Evolutionary conservation across 805 yeast genomes (phyloP).

Genomic region (Ogataea dorogensis): DNA sequence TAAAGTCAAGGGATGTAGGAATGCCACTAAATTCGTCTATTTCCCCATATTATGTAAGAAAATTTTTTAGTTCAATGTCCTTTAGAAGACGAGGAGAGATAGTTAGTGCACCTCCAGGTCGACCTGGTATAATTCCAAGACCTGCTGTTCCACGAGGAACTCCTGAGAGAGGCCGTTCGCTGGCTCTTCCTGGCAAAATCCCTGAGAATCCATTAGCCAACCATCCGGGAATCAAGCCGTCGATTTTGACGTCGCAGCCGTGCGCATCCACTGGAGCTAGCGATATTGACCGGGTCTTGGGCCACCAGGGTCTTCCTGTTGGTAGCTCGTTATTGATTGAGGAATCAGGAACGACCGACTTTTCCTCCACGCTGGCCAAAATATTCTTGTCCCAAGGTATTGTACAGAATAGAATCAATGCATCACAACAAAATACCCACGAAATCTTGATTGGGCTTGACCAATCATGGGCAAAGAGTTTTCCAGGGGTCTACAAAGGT

Average conservation of each 20-base stretch:
- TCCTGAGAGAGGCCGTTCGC: background rate
- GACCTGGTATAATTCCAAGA: constrained; percentile 14
- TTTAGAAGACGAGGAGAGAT: constrained; percentile 59
- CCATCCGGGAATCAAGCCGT: constrained; percentile 72
- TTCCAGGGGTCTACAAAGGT: constrained; percentile 79
- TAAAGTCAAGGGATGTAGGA: no score
- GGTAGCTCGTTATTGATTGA: constrained; percentile 71
- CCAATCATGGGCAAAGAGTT: constrained; percentile 58
- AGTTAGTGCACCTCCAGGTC: constrained; percentile 21
- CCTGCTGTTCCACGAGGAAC: constrained; percentile 6
- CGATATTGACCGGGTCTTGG: constrained; percentile 70
- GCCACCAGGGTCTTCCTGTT: constrained; percentile 83
- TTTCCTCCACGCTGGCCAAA: constrained; percentile 66
- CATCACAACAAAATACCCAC: constrained; percentile 48
- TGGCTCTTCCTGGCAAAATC: background rate
- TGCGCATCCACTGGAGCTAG: constrained; percentile 77
- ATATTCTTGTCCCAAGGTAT: constrained; percentile 77
- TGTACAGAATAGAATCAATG: constrained; percentile 54
- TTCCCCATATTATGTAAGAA: constrained; percentile 6
- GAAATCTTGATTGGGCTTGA: constrained; percentile 62
- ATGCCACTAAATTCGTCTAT: no score
- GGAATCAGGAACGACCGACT: constrained; percentile 88
- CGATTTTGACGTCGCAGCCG: constrained; percentile 69
- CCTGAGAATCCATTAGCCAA: constrained; percentile 7
- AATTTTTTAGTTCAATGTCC: constrained; percentile 41